Evolutionary conservation across 208 protist genomes (phyloP).

Genomic region (Trypanosoma platydactyli): DNA sequence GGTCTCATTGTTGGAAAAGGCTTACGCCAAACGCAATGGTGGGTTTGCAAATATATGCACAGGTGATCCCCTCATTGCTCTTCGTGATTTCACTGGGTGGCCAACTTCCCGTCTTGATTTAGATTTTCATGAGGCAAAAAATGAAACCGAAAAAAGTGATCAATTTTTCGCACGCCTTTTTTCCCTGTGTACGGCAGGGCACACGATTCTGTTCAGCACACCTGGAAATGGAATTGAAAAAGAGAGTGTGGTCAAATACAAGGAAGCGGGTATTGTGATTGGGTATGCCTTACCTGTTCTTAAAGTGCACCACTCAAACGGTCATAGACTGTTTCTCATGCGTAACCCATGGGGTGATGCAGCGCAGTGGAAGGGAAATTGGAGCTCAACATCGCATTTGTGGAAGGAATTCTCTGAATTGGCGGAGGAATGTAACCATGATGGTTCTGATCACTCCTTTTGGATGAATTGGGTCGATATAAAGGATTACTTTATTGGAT

Average conservation of each 20-base stretch:
- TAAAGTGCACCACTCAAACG: conserved; percentile 20
- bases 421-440: conserved; percentile 34
- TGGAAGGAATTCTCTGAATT: conserved; percentile 53
- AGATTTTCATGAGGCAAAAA: conserved; percentile 29
- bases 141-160: conserved; percentile 29
- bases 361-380: conserved; percentile 56
- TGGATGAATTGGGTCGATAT: conserved; percentile 44
- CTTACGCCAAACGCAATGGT: conserved; percentile 50
- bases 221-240: conserved; percentile 35
- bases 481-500: conserved; percentile 30
- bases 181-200: conserved; percentile 33
- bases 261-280: conserved; percentile 45
- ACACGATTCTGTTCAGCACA: conserved; percentile 55
- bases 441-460: conserved; percentile 34
- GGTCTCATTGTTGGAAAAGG: conserved; percentile 48
- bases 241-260: conserved; percentile 24
- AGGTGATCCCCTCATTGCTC: conserved; percentile 30
- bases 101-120: conserved; percentile 49
- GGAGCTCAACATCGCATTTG: conserved; percentile 36
- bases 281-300: conserved; percentile 57
- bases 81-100: conserved; percentile 60
- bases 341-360: conserved; percentile 61
- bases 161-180: conserved; percentile 51
- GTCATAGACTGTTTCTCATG: conserved; percentile 40
- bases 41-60: conserved; percentile 29